phyloP scores from a whole-genome alignment of 148 eudicot species.

The Arbutus unedo region DNA sequence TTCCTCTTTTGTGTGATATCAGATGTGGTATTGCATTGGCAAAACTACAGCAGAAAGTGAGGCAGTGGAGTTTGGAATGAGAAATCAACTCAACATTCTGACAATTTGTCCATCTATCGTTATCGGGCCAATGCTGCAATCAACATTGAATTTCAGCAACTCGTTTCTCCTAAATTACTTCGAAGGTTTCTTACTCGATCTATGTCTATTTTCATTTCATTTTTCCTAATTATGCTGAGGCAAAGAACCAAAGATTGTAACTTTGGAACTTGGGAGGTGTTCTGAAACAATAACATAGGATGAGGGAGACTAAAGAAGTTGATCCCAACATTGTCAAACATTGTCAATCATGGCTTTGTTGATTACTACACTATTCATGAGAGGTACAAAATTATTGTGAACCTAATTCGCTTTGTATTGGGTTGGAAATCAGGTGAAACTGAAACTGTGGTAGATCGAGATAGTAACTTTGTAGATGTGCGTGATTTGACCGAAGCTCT shows the following conservation, averaged over 20 bases:
- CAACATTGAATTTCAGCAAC: conserved; percentile 5
- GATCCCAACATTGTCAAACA: neutral
- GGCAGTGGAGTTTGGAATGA: conserved; percentile 20
- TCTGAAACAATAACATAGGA: neutral
- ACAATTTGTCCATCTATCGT: conserved; percentile 18
- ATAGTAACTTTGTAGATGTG: neutral
- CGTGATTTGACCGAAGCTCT: conserved; percentile 5
- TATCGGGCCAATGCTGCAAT: conserved; percentile 20
- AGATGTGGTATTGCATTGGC: conserved; percentile 13
- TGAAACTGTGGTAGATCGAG: neutral
- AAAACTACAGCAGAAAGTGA: conserved; percentile 16
- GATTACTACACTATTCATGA: neutral
- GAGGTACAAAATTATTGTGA: neutral
- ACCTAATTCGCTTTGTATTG: neutral
- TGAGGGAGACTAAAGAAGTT: neutral
- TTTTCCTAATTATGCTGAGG: neutral
- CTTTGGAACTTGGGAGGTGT: neutral
- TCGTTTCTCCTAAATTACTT: conserved; percentile 14
- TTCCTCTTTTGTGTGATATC: neutral
- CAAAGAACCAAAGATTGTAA: neutral
- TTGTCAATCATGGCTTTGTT: neutral
- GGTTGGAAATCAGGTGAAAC: neutral
- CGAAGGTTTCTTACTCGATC: conserved; percentile 1
- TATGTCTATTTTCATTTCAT: neutral
- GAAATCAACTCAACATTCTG: conserved; percentile 15